Evolutionary conservation across 1,139 yeast species (phyloP), one percentile per base, ranked within the genome.

Genomic region (Candida sp.): DNA sequence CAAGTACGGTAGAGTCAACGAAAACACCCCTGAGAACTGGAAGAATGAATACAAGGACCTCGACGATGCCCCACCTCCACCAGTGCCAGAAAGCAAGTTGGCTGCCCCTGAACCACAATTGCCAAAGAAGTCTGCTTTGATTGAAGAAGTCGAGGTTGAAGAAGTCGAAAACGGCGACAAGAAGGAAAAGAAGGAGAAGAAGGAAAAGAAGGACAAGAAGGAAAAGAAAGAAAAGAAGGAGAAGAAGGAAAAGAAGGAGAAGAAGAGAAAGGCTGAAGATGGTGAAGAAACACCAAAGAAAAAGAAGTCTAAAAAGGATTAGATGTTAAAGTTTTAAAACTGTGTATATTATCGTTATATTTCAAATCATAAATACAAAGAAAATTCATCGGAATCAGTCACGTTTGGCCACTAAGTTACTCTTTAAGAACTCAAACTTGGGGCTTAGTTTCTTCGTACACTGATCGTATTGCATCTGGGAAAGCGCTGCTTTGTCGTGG

Each of bases 11-110:
- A 87, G 97, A 77, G 81, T 80, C 60, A 94, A 92, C 68, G 99
- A 94, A 72, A 86, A 84, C 70, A 94, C 99, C 44, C 99, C 99
- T 63, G 89, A 84, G 47, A 81, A 84, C 47, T 94, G 99, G 99
- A 93, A 92, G 78, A 78, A 80, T 63, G 86, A 84, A 49, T 96
- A 94, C 72, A 90, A 87, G 62, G 92, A 91, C 67, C 89, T 87
- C 63, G 92, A 88, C 61, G 85, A 81, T 59, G 84, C 80, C 58
- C 84, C 83, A 44, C 83, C 85, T 40, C 81, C 81, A 42, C 68
- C 80, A 47, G 75, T 80, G 38, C 81, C 83, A 47, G 81, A 72
- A 56, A 65, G 74, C 44, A 77, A 77, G 62, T 71, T 75, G 62
- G 74, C 66, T 56, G 83, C 81, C 44, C 83, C 85, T 51, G 73